These are phyloP conservation scores for Dillenia turbinata DNA, from an alignment of 164 flowering plant genomes.

Conservation along the genomic window DNA sequence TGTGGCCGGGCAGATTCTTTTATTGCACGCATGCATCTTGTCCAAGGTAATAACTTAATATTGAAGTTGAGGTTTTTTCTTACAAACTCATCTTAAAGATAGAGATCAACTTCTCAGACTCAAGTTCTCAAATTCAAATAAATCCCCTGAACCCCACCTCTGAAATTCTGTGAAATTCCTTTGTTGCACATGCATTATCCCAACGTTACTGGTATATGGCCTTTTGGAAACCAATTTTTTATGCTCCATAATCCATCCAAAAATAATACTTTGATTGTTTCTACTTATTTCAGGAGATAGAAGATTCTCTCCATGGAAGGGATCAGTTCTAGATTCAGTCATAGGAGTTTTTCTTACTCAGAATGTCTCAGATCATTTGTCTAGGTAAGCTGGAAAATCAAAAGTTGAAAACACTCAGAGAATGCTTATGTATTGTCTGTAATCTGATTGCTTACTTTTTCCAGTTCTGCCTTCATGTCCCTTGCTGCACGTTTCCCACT, in stretches of 20 bases:
- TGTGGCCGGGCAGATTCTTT: constrained; percentile 81
- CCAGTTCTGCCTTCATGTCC: constrained; percentile 80
- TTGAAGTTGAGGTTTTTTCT: no score
- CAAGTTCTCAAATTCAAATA: no score
- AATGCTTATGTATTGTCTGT: no score
- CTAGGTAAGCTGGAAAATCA: constrained; percentile 38
- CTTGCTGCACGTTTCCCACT: constrained; percentile 60
- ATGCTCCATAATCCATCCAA: no score
- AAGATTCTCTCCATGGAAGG: constrained; percentile 71
- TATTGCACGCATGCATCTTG: constrained; percentile 93
- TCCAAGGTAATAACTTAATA: constrained; percentile 65
- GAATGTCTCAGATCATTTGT: constrained; percentile 78
- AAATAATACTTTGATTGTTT: neutral
- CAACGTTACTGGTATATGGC: no score
- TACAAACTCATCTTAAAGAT: no score
- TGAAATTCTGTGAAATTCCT: no score
- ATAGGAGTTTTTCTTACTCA: constrained; percentile 77
- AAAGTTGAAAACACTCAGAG: neutral
- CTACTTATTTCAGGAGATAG: constrained; percentile 49
- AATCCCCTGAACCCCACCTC: no score
- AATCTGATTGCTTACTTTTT: constrained; percentile 6
- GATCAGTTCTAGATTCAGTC: constrained; percentile 75
- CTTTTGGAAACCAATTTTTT: no score
- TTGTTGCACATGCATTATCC: no score
- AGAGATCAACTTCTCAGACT: no score